Evolutionary conservation across 495 filamentous ascomycete genomes (phyloP).

Genomic region (Penicillium samsonianum): DNA sequence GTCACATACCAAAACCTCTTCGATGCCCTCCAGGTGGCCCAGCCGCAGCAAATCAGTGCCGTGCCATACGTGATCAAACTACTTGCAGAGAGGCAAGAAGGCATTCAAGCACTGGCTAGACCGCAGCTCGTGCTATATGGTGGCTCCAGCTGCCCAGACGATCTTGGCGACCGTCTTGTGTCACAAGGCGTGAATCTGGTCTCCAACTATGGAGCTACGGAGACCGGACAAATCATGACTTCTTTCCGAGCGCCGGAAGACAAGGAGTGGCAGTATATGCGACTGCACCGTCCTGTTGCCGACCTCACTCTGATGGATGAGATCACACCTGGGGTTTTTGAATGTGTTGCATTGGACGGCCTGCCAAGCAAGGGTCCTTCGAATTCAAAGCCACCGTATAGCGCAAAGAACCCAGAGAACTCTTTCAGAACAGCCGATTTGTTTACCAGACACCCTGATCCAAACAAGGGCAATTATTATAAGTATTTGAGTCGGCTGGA

Average conservation of each 20-base stretch:
- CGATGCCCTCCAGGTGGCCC: constrained; percentile 45
- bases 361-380: constrained; percentile 66
- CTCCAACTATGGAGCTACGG: constrained; percentile 54
- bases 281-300: constrained; percentile 39
- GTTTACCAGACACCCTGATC: constrained; percentile 53
- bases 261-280: constrained; percentile 68
- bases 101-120: constrained; percentile 44
- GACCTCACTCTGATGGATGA: constrained; percentile 54
- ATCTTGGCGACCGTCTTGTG: constrained; percentile 56
- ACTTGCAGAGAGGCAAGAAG: constrained; percentile 50
- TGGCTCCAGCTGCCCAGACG: constrained; percentile 56
- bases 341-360: constrained; percentile 57
- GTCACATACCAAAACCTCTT: constrained; percentile 54
- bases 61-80: constrained; percentile 60
- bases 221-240: constrained; percentile 59
- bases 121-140: constrained; percentile 52
- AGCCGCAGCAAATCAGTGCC: constrained; percentile 52
- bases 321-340: constrained; percentile 53
- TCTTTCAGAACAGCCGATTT: constrained; percentile 45
- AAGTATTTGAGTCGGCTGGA: constrained; percentile 61
- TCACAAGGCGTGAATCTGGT: constrained; percentile 56
- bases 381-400: constrained; percentile 60
- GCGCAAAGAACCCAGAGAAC: constrained; percentile 50
- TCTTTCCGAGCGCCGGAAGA: constrained; percentile 50
- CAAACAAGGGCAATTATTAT: constrained; percentile 53